A percentile compares a stretch with the other conserved stretches of the same genome.
phyloP scores from a whole-genome alignment of 495 filamentous ascomycete species.

The Xylaria grammica region DNA sequence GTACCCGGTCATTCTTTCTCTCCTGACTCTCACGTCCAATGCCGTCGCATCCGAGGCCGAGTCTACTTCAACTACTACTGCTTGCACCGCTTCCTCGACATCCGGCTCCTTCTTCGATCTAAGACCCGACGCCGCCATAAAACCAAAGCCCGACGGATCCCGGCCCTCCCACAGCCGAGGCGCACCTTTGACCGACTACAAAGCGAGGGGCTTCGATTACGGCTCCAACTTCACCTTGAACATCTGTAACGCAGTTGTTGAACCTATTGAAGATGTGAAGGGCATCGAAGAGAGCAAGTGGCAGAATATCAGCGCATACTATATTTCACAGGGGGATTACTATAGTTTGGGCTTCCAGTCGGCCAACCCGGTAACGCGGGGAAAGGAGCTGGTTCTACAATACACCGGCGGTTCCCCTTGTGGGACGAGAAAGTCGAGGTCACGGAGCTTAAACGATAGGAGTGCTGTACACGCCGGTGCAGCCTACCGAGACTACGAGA shows the following conservation, averaged over 20 bases:
- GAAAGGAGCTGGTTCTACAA: conserved; percentile 88
- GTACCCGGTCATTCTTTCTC: conserved; percentile 24
- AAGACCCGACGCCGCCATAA: conserved; percentile 70
- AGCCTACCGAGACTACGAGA: conserved; percentile 41
- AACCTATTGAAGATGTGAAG: conserved; percentile 71
- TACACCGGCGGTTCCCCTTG: conserved; percentile 92
- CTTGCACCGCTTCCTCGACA: conserved; percentile 82
- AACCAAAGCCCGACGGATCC: conserved; percentile 52
- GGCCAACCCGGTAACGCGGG: conserved; percentile 72
- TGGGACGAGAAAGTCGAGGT: conserved; percentile 41
- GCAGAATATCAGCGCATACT: conserved; percentile 92
- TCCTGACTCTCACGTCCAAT: conserved; percentile 27
- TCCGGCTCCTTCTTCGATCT: conserved; percentile 90
- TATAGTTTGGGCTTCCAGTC: conserved; percentile 90
- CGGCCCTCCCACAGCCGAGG: conserved; percentile 53
- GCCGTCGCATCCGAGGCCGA: conserved; percentile 35
- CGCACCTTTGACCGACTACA: conserved; percentile 70
- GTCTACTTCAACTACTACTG: conserved; percentile 48
- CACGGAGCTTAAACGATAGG: conserved; percentile 26
- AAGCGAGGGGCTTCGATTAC: conserved; percentile 83
- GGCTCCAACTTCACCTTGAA: conserved; percentile 92
- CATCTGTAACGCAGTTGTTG: conserved; percentile 86
- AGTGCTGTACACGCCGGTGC: conserved; percentile 41
- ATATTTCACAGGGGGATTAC: conserved; percentile 70
- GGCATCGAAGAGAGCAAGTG: conserved; percentile 67